Conservation (phyloP, 208 protist genomes). For the Sergeia podlipaevii region DNA sequence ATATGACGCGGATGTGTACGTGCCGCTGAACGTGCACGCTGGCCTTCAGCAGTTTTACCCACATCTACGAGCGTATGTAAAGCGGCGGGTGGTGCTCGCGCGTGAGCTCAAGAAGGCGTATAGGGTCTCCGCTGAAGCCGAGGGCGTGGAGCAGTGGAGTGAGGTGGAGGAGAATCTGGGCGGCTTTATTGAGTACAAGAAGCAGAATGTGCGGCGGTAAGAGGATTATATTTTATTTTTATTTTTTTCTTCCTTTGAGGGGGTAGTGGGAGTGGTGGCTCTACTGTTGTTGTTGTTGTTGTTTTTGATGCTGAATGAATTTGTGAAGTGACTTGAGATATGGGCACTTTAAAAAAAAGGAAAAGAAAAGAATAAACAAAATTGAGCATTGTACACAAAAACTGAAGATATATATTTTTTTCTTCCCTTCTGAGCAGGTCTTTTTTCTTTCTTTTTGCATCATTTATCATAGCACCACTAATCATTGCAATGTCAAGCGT, state of each 20-base stretch:
- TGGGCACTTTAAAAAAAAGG: no score
- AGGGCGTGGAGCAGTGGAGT: slow-evolving; percentile 45
- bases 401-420: no score
- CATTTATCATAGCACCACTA: no score
- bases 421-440: no score
- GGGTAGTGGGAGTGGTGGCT: background rate
- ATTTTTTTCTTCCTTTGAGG: background rate
- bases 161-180: slow-evolving; percentile 68
- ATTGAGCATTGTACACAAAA: no score
- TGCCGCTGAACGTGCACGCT: slow-evolving; percentile 46
- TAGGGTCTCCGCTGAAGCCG: slow-evolving; percentile 21
- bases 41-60: slow-evolving; percentile 26
- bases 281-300: no score
- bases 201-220: slow-evolving; percentile 16
- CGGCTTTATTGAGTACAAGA: slow-evolving; percentile 74
- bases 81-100: slow-evolving; percentile 35
- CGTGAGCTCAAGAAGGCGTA: slow-evolving; percentile 41
- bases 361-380: no score
- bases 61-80: slow-evolving; percentile 42
- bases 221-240: slow-evolving; percentile 8
- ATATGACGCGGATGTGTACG: slow-evolving; percentile 59
- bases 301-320: no score
- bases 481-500: no score
- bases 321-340: no score
- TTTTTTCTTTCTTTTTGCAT: no score